Conservation (phyloP, 2,329 filamentous ascomycete genomes). For the Penicillium sp. region DNA sequence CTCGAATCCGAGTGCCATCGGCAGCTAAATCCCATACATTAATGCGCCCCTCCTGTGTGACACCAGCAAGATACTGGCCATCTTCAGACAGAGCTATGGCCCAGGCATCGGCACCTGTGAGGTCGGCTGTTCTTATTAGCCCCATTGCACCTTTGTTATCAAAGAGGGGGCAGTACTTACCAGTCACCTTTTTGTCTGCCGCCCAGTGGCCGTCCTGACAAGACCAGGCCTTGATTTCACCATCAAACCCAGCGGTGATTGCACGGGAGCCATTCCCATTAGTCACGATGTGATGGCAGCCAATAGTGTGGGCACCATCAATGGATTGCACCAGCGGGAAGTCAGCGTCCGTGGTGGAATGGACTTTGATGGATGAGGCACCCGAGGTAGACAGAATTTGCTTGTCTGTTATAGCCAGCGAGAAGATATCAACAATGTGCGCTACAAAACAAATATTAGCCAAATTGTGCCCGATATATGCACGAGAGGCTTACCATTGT, state of each 20-base stretch:
- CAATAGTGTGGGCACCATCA: slow-evolving; percentile 75
- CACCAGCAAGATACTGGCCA: slow-evolving; percentile 80
- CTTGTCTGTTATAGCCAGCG: slow-evolving; percentile 70
- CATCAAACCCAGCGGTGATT: slow-evolving; percentile 83
- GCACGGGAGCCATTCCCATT: slow-evolving; percentile 67
- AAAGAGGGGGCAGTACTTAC: slow-evolving; percentile 30
- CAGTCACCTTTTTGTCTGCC: slow-evolving; percentile 48
- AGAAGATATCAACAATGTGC: slow-evolving; percentile 81
- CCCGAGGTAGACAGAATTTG: slow-evolving; percentile 81
- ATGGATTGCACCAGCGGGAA: slow-evolving; percentile 80
- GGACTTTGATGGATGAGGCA: slow-evolving; percentile 74
- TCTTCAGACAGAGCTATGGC: slow-evolving; percentile 81
- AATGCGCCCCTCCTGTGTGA: slow-evolving; percentile 81
- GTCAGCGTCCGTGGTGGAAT: slow-evolving; percentile 68
- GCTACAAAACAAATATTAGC: slow-evolving; percentile 50
- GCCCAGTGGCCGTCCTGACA: slow-evolving; percentile 56
- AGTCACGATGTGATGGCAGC: slow-evolving; percentile 84
- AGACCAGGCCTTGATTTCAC: slow-evolving; percentile 81
- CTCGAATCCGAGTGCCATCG: slow-evolving; percentile 62
- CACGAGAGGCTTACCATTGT: slow-evolving; percentile 64
- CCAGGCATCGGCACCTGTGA: slow-evolving; percentile 70
- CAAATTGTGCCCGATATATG: slow-evolving; percentile 15
- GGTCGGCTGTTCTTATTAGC: slow-evolving; percentile 14
- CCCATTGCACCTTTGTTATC: not conserved
- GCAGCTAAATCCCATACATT: slow-evolving; percentile 77